These are phyloP conservation scores for Amanita inopinata DNA, from an alignment of 768 basidiomycete genomes.

Conservation along the genomic window DNA sequence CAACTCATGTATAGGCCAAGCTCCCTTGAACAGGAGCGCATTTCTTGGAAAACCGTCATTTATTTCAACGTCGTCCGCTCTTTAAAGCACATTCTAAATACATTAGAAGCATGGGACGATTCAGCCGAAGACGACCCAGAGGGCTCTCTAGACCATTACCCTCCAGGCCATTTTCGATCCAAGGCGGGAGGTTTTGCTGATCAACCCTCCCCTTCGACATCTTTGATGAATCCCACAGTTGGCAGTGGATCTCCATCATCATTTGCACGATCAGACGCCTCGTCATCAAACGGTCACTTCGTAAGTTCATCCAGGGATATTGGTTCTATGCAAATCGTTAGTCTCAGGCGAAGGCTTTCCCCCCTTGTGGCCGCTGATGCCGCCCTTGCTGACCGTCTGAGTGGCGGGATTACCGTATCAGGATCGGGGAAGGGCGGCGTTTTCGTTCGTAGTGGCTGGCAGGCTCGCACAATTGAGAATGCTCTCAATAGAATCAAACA, in stretches of 20 bases:
- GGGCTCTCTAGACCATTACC: conserved; percentile 19
- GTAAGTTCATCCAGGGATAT: conserved; percentile 18
- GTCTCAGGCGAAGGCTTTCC: conserved; percentile 49
- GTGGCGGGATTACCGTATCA: conserved; percentile 62
- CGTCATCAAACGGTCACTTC: conserved; percentile 19
- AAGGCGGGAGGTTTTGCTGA: conserved; percentile 26
- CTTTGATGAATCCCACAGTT: conserved; percentile 20
- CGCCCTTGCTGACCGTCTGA: conserved; percentile 60
- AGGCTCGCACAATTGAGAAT: conserved; percentile 54
- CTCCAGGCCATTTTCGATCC: conserved; percentile 13
- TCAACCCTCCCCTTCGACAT: conserved; percentile 31
- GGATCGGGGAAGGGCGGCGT: conserved; percentile 72
- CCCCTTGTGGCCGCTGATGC: conserved; percentile 53
- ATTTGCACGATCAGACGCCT: conserved; percentile 19
- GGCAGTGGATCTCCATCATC: conserved; percentile 19
- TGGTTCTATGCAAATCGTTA: conserved; percentile 34
- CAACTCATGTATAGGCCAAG: conserved; percentile 74
- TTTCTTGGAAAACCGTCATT: conserved; percentile 65
- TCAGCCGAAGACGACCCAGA: conserved; percentile 38
- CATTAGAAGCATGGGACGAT: conserved; percentile 55
- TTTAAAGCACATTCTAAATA: conserved; percentile 57
- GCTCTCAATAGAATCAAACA: conserved; percentile 31
- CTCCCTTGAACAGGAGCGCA: conserved; percentile 57
- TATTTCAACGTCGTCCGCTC: conserved; percentile 72
- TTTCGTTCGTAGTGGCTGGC: conserved; percentile 77